Conservation (phyloP, 2,329 filamentous ascomycete species). For the Pestalotiopsis sp. region DNA sequence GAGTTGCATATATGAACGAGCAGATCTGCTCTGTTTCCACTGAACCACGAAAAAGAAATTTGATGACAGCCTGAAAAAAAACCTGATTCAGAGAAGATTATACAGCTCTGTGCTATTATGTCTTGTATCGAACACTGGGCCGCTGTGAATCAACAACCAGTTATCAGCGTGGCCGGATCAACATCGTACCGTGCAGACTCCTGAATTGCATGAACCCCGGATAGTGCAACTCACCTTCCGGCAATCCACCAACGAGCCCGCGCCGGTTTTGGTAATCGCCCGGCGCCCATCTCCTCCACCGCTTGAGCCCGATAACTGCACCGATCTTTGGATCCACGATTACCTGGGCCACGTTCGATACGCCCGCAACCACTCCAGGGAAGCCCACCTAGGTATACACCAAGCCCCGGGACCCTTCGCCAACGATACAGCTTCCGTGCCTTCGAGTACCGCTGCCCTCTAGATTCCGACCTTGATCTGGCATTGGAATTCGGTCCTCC, state of each 20-base stretch:
- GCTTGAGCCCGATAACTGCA: not conserved
- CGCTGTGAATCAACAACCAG: too few relatives aligned
- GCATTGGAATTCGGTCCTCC: not conserved
- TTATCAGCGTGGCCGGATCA: too few relatives aligned
- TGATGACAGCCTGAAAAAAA: too few relatives aligned
- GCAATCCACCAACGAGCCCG: not conserved
- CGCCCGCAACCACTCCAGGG: not conserved
- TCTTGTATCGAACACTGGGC: too few relatives aligned
- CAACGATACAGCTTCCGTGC: not conserved
- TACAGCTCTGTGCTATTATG: too few relatives aligned
- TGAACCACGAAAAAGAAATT: too few relatives aligned
- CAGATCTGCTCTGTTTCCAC: too few relatives aligned
- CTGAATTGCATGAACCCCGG: not conserved
- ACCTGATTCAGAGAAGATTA: too few relatives aligned
- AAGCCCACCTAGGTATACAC: not conserved
- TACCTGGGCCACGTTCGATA: constrained; percentile 3
- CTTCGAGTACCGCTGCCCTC: not conserved
- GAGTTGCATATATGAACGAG: too few relatives aligned
- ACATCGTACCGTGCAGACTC: too few relatives aligned
- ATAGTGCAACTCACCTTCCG: not conserved
- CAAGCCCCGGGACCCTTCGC: not conserved
- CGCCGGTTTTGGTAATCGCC: not conserved
- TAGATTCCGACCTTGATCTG: not conserved
- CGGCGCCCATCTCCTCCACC: not conserved
- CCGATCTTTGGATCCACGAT: not conserved